Evolutionary conservation across 306 rosid genomes (phyloP), one percentile per base, ranked within the genome.

Genomic region (Begonia peltatifolia): DNA sequence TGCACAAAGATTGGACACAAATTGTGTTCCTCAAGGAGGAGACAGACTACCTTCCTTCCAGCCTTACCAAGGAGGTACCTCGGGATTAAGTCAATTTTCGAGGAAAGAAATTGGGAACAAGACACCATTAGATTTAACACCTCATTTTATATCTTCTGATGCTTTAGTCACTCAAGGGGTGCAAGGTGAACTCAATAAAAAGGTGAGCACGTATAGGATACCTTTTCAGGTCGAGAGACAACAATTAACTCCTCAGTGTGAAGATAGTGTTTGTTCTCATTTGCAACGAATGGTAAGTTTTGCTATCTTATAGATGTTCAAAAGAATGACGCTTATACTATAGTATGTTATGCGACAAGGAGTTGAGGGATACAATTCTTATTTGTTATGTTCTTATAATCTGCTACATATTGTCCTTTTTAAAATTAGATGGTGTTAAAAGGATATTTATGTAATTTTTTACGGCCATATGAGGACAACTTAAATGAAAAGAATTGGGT

Each of bases 21-120:
- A 68, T 50, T 59, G 53, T 59, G 58, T 66, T 79, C 79, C 68
- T 63, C 83, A 67, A 63, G 59, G 55, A 42, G 78, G 73, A 65
- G 79, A 69, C 59, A 74, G 58, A 42, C 69, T 53, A 42, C 65
- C 74, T 62, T 61, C 75, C 54, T 64, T 81, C 61, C 46, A 58
- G 17, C 67, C 82, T 54, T 69, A 78, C 61, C 77, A 80, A 54
- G 92, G 72, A 54, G 63, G 73, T 38, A 64, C 80, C 44, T 66
- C 87, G 30, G 72, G 56, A 57, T 60, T 75, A 50, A 72, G 41
- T n/a, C 10, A 70, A 63, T 53, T 63, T 62, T 35, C 46, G 36
- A 66, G 77, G 74, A 87, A 53, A 69, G 72, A 70, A 69, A 57
- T 53, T 41, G 86, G 72, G 56, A 65, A 55, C 53, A 73, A 63